phyloP scores from a whole-genome alignment of 2,329 filamentous ascomycete genomes.

The Ascochyta viciae-villosae region DNA sequence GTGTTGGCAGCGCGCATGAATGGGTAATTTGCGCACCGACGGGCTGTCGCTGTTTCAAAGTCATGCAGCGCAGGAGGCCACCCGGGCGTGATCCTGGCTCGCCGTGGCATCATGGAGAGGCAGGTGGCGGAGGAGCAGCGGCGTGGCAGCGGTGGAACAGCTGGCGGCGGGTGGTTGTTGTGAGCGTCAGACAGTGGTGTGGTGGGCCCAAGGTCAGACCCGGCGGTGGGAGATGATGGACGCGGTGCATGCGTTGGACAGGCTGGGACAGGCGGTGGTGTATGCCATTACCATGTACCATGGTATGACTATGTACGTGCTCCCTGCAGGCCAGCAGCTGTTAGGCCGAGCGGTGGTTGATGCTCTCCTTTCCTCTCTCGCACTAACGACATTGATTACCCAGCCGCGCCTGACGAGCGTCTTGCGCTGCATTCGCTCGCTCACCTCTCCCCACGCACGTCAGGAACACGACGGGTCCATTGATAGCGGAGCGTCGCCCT shows the following conservation, averaged over 20 bases:
- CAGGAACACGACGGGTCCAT: slow-evolving; percentile 26
- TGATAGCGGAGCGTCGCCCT: slow-evolving; percentile 13
- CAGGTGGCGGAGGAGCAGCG: neutral
- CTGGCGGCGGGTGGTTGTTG: too few species aligned
- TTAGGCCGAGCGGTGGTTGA: slow-evolving; percentile 20
- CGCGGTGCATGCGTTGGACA: slow-evolving; percentile 1
- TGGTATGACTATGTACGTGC: neutral
- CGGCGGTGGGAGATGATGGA: slow-evolving; percentile 7
- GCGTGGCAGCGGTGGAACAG: too few species aligned
- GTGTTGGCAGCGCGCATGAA: slow-evolving; percentile 12
- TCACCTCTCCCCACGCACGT: slow-evolving; percentile 38
- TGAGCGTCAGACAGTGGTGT: too few species aligned
- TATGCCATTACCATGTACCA: neutral
- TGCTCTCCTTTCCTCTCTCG: slow-evolving; percentile 19
- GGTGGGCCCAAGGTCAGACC: slow-evolving; percentile 8
- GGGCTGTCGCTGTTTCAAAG: slow-evolving; percentile 18
- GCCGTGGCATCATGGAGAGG: slow-evolving; percentile 7
- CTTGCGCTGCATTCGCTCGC: slow-evolving; percentile 16
- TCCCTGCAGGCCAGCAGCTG: slow-evolving; percentile 2
- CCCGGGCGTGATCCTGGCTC: slow-evolving; percentile 1
- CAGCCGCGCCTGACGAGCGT: slow-evolving; percentile 38
- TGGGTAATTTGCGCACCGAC: slow-evolving; percentile 17
- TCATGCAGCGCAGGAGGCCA: neutral
- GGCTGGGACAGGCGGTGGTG: slow-evolving; percentile 9
- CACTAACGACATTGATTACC: slow-evolving; percentile 18